Evolutionary conservation across 176 grass and related monocot genomes (phyloP), one percentile per base, ranked within the genome.

Genomic region (Cocos nucifera): DNA sequence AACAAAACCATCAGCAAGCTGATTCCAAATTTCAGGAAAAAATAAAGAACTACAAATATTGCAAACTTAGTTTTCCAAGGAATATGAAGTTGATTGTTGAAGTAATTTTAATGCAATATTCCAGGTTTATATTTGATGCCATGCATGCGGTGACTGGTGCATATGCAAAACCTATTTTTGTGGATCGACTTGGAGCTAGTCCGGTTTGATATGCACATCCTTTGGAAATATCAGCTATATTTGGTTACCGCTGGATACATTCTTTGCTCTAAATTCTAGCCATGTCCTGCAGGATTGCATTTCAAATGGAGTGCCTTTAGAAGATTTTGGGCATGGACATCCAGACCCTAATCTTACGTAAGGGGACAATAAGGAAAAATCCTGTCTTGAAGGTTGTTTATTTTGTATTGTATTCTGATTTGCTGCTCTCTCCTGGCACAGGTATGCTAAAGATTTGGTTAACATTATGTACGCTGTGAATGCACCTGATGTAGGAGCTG

Each of bases 331-430:
- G 57, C 73, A 80, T 62, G 89, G 89, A 15, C 89, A 95, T 68
- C 89, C 89, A 49, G 89, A 95, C 70, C 89, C 89, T 17, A 95
- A 95, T 86, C 71, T 95, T 29, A 95, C 89, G 89, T 95, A 86
- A 77, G 82, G 35, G 82, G 10, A 44, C 12, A 12, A 44, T 3
- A 44, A 3, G 10, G 2, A 44, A 44, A 55, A 58, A 65, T 53
- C 51, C 22, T 30, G 1, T 61, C 44, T 20, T 65, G 5, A 15
- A 67, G 54, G 16, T 20, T 29, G 67, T 26, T 32, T 73, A 15
- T 57, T 58, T 54, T 29, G 18, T 56, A 51, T 53, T 22, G 25
- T 28, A 35, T 17, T 62, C 21, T 66, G 12, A 49, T 30, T 54
- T 25, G 25, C 62, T 49, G 51, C 65, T 53, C 19, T 52, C 32